Evolutionary conservation across 495 filamentous ascomycete species (phyloP).

Genomic region (Tuber indicum): DNA sequence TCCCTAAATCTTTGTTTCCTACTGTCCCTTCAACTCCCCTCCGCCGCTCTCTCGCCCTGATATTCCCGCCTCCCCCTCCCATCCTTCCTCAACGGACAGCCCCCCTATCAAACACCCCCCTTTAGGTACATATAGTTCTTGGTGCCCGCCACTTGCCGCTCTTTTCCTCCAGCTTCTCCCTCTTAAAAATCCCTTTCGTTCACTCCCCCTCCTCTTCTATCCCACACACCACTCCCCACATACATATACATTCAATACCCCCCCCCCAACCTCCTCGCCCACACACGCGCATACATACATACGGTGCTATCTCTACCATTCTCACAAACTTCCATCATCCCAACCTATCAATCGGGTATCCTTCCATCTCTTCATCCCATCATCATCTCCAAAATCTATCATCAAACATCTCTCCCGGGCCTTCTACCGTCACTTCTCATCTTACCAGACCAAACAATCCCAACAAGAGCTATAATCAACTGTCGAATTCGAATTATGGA

Average conservation of each 20-base stretch:
- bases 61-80: slow-evolving; percentile 11
- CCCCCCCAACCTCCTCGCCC: slow-evolving; percentile 7
- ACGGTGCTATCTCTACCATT: background rate
- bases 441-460: background rate
- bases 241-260: slow-evolving; percentile 23
- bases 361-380: slow-evolving; percentile 1
- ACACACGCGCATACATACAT: background rate
- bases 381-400: background rate
- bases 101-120: slow-evolving; percentile 4
- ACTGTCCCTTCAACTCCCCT: slow-evolving; percentile 3
- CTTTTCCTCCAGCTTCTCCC: slow-evolving; percentile 36
- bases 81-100: slow-evolving; percentile 10
- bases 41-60: slow-evolving; percentile 6
- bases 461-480: slow-evolving; percentile 17
- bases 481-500: slow-evolving; percentile 34
- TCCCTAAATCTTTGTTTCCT: slow-evolving; percentile 25
- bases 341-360: slow-evolving; percentile 11
- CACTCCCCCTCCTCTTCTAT: slow-evolving; percentile 13
- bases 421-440: background rate
- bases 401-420: background rate
- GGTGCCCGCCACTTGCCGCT: slow-evolving; percentile 30
- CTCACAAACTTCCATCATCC: slow-evolving; percentile 11
- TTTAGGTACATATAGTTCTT: slow-evolving; percentile 38
- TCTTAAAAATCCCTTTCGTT: slow-evolving; percentile 16
- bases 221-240: slow-evolving; percentile 12